Evolutionary conservation across 768 basidiomycete species (phyloP).

Genomic region (Suillus hirtellus): DNA sequence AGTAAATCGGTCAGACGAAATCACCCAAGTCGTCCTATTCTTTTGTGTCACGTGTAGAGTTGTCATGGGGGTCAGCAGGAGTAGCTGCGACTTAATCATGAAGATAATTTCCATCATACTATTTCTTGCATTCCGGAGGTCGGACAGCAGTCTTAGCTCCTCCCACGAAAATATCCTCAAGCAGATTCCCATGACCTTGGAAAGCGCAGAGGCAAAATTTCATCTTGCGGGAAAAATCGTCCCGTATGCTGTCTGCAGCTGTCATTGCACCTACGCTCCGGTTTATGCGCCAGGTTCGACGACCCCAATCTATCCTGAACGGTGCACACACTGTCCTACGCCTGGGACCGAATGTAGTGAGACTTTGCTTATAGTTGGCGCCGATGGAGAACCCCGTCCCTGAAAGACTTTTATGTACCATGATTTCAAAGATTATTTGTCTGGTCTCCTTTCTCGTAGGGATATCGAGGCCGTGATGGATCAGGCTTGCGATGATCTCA

Average conservation of each 20-base stretch:
- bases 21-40: too few relatives aligned
- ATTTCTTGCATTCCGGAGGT: not conserved
- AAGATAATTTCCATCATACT: not conserved
- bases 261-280: conserved; percentile 6
- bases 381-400: not conserved
- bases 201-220: not conserved
- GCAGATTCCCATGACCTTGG: not conserved
- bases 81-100: conserved; percentile 19
- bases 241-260: conserved; percentile 8
- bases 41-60: not conserved
- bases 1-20: too few relatives aligned
- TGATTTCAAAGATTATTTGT: conserved; percentile 7
- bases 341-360: conserved; percentile 3
- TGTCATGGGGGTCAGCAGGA: conserved; percentile 19
- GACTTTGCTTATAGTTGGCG: not conserved
- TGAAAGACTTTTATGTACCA: conserved; percentile 7
- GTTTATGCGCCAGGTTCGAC: not conserved
- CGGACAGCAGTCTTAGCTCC: conserved; percentile 2
- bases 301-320: not conserved
- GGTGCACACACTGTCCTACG: not conserved
- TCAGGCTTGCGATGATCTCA: not conserved
- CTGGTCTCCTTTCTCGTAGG: not conserved
- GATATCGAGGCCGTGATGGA: conserved; percentile 1
- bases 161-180: conserved; percentile 7
- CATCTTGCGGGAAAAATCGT: not conserved